phyloP scores from a whole-genome alignment of 352 stramenopile genomes.

The Pythium myriotylum region DNA sequence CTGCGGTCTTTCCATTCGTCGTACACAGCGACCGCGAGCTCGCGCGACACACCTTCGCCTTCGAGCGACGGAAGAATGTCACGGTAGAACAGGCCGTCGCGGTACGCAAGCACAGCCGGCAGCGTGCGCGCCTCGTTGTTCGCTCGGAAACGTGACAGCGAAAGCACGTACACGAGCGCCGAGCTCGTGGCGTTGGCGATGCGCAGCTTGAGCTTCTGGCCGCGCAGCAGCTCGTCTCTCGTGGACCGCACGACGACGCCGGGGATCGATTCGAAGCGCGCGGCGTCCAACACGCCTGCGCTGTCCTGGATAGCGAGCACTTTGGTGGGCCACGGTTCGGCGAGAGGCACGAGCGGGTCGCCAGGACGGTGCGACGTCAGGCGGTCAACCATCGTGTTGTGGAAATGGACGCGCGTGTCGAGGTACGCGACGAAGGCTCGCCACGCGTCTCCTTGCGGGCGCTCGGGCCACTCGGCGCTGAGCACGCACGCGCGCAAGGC shows the following conservation, averaged over 20 bases:
- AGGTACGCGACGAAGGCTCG: conserved; percentile 44
- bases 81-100: conserved; percentile 75
- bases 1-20: conserved; percentile 87
- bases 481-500: conserved; percentile 36
- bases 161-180: conserved; percentile 84
- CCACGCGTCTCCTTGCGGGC: conserved; percentile 24
- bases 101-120: conserved; percentile 53
- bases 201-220: conserved; percentile 90
- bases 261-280: conserved; percentile 28
- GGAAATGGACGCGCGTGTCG: conserved; percentile 58
- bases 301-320: conserved; percentile 71
- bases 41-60: conserved; percentile 31
- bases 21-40: conserved; percentile 46
- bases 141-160: conserved; percentile 44
- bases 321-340: conserved; percentile 66
- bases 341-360: conserved; percentile 52
- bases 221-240: conserved; percentile 50
- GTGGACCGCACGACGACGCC: conserved; percentile 46
- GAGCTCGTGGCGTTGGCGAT: conserved; percentile 93
- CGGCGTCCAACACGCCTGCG: conserved; percentile 34
- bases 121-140: conserved; percentile 39
- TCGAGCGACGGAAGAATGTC: conserved; percentile 74
- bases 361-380: conserved; percentile 51
- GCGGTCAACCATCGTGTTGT: conserved; percentile 87
- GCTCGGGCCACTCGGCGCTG: conserved; percentile 28